Conservation (phyloP, 805 yeast genomes). For the Saturnispora ahearnii region DNA sequence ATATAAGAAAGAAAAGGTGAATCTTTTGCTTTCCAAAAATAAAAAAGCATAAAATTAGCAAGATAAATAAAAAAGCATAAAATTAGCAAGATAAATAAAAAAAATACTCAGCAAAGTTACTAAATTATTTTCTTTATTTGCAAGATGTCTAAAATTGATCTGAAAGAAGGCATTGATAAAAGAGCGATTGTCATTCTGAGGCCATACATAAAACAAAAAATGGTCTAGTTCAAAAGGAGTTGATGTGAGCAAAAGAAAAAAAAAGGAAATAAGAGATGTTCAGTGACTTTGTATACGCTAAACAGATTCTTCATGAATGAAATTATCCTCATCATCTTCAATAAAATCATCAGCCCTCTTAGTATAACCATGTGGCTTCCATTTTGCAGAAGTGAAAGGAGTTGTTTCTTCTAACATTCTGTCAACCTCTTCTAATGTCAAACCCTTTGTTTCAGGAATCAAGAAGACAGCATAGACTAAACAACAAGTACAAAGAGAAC, state of each 20-base stretch:
- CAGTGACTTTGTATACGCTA: neutral
- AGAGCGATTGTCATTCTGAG: no score
- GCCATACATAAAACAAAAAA: no score
- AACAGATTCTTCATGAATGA: constrained; percentile 3
- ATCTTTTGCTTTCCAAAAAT: no score
- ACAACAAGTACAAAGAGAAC: constrained; percentile 33
- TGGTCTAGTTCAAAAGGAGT: no score
- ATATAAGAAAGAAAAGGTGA: no score
- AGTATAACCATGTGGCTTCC: constrained; percentile 23
- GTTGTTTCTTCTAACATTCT: constrained; percentile 30
- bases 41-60: no score
- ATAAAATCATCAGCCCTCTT: neutral
- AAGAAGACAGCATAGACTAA: constrained; percentile 63
- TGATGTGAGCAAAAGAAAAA: neutral
- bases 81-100: no score
- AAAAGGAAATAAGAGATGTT: neutral
- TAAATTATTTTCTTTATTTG: no score
- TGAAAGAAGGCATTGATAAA: no score
- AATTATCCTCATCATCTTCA: neutral
- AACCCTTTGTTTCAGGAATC: constrained; percentile 72
- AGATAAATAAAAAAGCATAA: no score
- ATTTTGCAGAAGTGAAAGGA: constrained; percentile 26
- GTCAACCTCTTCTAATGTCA: constrained; percentile 74
- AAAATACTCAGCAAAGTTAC: no score
- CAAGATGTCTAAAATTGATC: no score